phyloP scores from a whole-genome alignment of 306 rosid genomes.

The Erythrophleum fordii region DNA sequence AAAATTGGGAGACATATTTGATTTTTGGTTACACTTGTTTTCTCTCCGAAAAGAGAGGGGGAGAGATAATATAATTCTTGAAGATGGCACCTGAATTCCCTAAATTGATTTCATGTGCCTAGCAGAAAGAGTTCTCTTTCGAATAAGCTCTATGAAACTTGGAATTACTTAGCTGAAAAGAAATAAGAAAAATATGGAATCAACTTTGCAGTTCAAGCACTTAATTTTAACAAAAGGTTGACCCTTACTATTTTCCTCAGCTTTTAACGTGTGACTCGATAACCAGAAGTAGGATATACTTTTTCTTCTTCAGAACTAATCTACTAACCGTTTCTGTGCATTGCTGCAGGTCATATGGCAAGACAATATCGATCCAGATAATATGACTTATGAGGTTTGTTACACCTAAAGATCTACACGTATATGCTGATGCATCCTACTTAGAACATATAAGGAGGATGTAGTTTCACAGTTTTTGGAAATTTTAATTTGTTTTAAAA shows the following conservation, averaged over 20 bases:
- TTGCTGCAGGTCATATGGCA: constrained; percentile 76
- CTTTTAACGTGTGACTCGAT: constrained; percentile 7
- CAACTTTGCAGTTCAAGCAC: constrained; percentile 21
- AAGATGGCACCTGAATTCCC: constrained; percentile 6
- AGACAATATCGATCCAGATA: constrained; percentile 83
- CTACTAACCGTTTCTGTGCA: constrained; percentile 26
- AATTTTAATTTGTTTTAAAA: neutral
- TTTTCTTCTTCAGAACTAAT: constrained; percentile 25
- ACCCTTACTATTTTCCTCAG: neutral
- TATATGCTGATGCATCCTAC: constrained; percentile 27
- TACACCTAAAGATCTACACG: constrained; percentile 12
- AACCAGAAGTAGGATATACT: constrained; percentile 8
- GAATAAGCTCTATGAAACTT: neutral
- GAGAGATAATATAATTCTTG: neutral
- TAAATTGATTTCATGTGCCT: neutral
- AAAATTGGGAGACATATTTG: constrained; percentile 33
- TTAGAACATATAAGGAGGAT: neutral
- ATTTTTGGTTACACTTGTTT: neutral
- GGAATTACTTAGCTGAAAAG: constrained; percentile 13
- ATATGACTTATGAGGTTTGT: constrained; percentile 91
- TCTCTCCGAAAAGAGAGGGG: neutral
- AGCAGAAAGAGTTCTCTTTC: neutral
- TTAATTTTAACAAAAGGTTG: constrained; percentile 11
- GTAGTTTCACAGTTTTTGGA: constrained; percentile 9
- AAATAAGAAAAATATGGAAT: neutral